Evolutionary conservation across 2,329 filamentous ascomycete genomes (phyloP).

Genomic region (Myrmaecium sp.): DNA sequence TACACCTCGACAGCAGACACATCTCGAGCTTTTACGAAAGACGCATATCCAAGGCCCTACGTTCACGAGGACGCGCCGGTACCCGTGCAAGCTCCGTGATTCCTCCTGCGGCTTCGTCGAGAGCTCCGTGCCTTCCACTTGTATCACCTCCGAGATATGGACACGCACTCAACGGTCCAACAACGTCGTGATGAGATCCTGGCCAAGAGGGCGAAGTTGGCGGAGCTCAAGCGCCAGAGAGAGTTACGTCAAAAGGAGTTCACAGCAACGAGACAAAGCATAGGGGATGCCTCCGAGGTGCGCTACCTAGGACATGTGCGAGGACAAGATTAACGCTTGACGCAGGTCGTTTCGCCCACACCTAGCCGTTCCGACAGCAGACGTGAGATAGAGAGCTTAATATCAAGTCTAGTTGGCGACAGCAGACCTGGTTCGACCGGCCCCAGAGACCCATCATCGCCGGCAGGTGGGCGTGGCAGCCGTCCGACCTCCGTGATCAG

Average conservation of each 20-base stretch:
- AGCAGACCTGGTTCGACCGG: constrained; percentile 54
- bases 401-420: constrained; percentile 68
- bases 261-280: constrained; percentile 48
- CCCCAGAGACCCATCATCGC: constrained; percentile 29
- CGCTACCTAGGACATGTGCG: constrained; percentile 2
- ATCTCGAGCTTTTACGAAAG: too few species aligned
- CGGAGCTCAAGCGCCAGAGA: constrained; percentile 84
- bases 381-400: constrained; percentile 68
- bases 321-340: constrained; percentile 10
- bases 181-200: constrained; percentile 88
- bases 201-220: constrained; percentile 92
- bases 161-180: constrained; percentile 51
- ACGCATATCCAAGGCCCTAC: too few species aligned
- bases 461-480: constrained; percentile 38
- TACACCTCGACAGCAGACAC: too few species aligned
- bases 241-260: constrained; percentile 68
- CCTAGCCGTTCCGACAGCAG: constrained; percentile 53
- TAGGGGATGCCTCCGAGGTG: constrained; percentile 55
- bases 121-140: too few species aligned
- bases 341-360: constrained; percentile 49
- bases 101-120: too few species aligned
- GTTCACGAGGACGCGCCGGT: too few species aligned
- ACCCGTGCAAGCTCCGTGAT: too few species aligned
- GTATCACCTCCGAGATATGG: too few species aligned
- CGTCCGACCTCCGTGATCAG: constrained; percentile 77